Conservation (phyloP, 2,329 filamentous ascomycete species). For the Knoxdaviesia capensis region DNA sequence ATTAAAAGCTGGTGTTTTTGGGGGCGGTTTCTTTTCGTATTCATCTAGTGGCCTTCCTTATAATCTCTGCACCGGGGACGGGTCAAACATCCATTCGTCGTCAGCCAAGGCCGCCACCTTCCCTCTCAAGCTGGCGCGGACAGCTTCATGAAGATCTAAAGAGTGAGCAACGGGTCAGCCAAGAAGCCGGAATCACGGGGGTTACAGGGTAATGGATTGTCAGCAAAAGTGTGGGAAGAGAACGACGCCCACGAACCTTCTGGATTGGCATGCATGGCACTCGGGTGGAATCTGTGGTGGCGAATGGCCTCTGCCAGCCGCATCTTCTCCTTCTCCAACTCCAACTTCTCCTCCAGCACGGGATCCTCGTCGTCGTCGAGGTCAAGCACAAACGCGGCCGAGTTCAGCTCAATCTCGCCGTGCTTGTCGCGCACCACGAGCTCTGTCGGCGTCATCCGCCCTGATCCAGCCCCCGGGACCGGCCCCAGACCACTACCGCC, state of each 20-base stretch:
- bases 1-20: not conserved
- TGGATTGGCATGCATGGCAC: slow-evolving; percentile 36
- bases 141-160: slow-evolving; percentile 44
- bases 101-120: slow-evolving; percentile 58
- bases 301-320: slow-evolving; percentile 39
- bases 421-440: slow-evolving; percentile 43
- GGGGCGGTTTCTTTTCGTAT: not conserved
- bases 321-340: slow-evolving; percentile 39
- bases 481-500: too few species aligned
- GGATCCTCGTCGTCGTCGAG: slow-evolving; percentile 29
- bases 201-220: too few species aligned
- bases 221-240: not conserved
- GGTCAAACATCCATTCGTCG: slow-evolving; percentile 83
- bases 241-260: slow-evolving; percentile 29
- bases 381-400: slow-evolving; percentile 17
- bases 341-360: slow-evolving; percentile 34
- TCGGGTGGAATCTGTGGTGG: slow-evolving; percentile 35
- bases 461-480: too few species aligned
- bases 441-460: slow-evolving; percentile 17
- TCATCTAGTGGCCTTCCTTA: not conserved
- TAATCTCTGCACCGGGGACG: slow-evolving; percentile 17
- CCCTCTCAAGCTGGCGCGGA: slow-evolving; percentile 48
- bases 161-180: not conserved
- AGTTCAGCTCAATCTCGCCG: slow-evolving; percentile 34
- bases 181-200: too few species aligned